A percentile compares a stretch with the other conserved stretches of the same genome.
Evolutionary conservation across 768 basidiomycete species (phyloP).

Genomic region (Leccinum rimulosum): DNA sequence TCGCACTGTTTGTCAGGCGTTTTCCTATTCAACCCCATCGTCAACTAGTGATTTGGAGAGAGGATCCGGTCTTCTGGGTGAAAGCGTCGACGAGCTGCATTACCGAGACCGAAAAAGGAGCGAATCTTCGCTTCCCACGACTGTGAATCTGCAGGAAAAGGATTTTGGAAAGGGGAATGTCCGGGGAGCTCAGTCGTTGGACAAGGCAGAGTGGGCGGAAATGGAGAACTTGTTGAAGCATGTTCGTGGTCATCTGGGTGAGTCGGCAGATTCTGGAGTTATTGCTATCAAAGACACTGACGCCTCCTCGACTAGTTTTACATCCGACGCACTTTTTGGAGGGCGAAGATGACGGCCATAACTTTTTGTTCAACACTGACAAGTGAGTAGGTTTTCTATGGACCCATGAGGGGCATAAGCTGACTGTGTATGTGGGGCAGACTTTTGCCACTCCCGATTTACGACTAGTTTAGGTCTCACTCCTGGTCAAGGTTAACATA

Average conservation of each 20-base stretch:
- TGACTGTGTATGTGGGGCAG: slow-evolving; percentile 28
- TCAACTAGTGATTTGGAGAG: slow-evolving; percentile 52
- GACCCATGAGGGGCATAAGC: background rate
- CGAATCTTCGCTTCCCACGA: slow-evolving; percentile 15
- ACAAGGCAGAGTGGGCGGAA: slow-evolving; percentile 79
- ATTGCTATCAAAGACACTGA: background rate
- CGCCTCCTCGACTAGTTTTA: slow-evolving; percentile 50
- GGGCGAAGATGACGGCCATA: slow-evolving; percentile 88
- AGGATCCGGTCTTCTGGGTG: slow-evolving; percentile 7
- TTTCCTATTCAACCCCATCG: slow-evolving; percentile 41
- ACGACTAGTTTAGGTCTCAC: slow-evolving; percentile 40
- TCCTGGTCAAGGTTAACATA: background rate
- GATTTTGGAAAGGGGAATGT: slow-evolving; percentile 35
- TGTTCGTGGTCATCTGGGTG: slow-evolving; percentile 85
- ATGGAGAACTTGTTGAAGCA: slow-evolving; percentile 84
- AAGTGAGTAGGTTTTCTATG: slow-evolving; percentile 40
- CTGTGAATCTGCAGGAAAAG: slow-evolving; percentile 37
- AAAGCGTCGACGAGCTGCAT: slow-evolving; percentile 19
- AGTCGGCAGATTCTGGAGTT: slow-evolving; percentile 17
- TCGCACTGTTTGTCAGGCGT: slow-evolving; percentile 36
- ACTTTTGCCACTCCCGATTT: slow-evolving; percentile 72
- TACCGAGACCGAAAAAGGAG: slow-evolving; percentile 21
- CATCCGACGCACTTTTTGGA: slow-evolving; percentile 88
- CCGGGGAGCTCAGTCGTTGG: slow-evolving; percentile 66
- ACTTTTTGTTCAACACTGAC: slow-evolving; percentile 92